Base-by-base conservation (phyloP, 768 basidiomycete genomes). In the Hericium coralloides region DNA sequence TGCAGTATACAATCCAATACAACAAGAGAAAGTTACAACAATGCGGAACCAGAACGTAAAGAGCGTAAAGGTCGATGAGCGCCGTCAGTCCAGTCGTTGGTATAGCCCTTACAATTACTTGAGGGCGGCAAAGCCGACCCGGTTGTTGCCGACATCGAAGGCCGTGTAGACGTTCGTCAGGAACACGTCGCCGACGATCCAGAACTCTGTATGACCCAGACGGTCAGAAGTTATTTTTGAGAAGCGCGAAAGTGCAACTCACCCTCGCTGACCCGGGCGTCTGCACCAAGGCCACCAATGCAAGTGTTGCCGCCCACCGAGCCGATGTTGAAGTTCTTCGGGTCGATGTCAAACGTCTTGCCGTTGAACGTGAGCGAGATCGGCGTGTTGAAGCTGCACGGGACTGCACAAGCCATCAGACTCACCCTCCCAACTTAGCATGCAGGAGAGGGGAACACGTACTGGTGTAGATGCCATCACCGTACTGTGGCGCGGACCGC, bases 321-420 rank as follows among this genome's bases (percentile, higher is more conserved):
- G 45, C 57, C 57, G n/a, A 74, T 62, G 61, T 70, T 74, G 64
- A 65, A 57, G 12, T 38, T 62, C 12, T 55, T 56, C 2, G 62
- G 31, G 36, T 56, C 50, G 57, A 74, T 60, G 2, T 55, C 20
- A 62, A 68, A 71, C 0, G 57, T 60, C 18, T 31, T 26, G 18
- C 64, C 64, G 58, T 65, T 66, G 62, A 74, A 70, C 4, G 62
- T 57, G 56, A 75, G 59, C 4, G 59, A 37, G 18, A 73, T 55
- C 10, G 56, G 37, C 12, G 64, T 59, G 17, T 55, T 58, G 39
- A 55, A 53, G 14, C 51, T 53, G 51, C 64, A 64, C 1, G 61
- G 62, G 36, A 61, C 60, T 60, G 69, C 7, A 17, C 12, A 25
- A 7, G 3, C 3, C n/a, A 7, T 20, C 20, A 50, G 23, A n/a